Base-by-base conservation (phyloP, 2,329 filamentous ascomycete species). In the Periconia sp. region DNA sequence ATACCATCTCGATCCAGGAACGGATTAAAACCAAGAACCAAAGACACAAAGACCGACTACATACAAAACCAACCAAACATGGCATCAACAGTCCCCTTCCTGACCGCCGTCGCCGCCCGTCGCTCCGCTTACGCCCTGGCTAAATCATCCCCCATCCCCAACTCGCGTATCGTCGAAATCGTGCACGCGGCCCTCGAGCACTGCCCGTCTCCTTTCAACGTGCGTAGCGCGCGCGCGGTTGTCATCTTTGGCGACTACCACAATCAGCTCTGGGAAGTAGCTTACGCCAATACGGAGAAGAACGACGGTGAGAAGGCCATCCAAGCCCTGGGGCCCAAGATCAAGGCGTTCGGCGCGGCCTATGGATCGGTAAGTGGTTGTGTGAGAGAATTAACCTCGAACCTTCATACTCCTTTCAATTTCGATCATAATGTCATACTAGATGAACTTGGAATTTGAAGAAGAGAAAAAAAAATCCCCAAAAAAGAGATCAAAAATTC, bases 121-220 rank as follows among this genome's bases (percentile, higher is more conserved):
- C 65, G 69, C 35, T 66, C 66, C 10, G 58, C 62, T n/a, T 68
- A 68, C 37, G 43, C 56, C 10, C 56, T 68, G 15, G 49, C 56
- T 7, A 66, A 67, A 33, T 55, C 56, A 14, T 63, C 59, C 1
- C 54, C 63, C 17, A 63, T 69, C 41, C 53, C 64, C 10, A 61
- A 68, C 45, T 51, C 52, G 9, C 62, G 62, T 40, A 70, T 70
- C 42, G 41, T 60, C 18, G 59, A 65, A 30, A 58, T 70, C 20
- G 57, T 69, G 11, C 54, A 62, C 23, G 54, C 67, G 14, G 60
- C 64, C 0, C 53, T 70, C 27, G 60, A 62, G 18, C 58, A 69
- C 45, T 57, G 61, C 7, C 67, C 64, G 17, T 67, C 63, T 2
- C 57, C 67, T 6, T 70, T 69, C 62, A 68, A 70, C 48, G 60